Evolutionary conservation across 495 filamentous ascomycete species (phyloP), one percentile per base, ranked within the genome.

Genomic region (Cetradonia linearis): DNA sequence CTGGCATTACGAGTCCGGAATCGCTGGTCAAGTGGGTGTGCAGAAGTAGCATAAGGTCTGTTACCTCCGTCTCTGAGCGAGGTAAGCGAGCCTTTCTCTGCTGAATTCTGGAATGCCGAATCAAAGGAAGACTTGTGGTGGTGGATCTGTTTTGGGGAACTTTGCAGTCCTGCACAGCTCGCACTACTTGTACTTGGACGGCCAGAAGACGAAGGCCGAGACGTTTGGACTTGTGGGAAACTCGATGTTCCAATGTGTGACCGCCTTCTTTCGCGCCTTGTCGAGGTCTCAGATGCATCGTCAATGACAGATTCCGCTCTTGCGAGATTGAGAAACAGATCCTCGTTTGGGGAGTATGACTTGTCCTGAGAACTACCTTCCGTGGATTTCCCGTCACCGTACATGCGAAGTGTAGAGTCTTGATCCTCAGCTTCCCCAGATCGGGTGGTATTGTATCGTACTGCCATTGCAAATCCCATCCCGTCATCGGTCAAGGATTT

Each of bases 271-370:
- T 60, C 54, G 16, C 59, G 72, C 58, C 77, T 71, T 60, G 77
- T 76, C 31, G 76, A 74, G 16, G 75, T 72, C 25, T 71, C 73
- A n/a, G 72, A 63, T 34, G 71, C 73, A 52, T 79, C 73, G 58
- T 73, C 74, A 61, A 73, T 72, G 31, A 66, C 69, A 16, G 74
- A 78, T 62, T 83, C 81, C 2, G 77, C 70, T 59, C 76, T 76
- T 14, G 83, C 83, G 60, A 86, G 80, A 60, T 83, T 80, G 56
- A 86, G 67, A 66, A 86, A 86, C 27, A 86, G 68, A 70, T 86
- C 83, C 56, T 84, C 83, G 58, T 74, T 76, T 55, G 70, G 71
- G 10, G 70, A 69, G 28, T 70, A 68, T 38, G 60, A 47, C 28
- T 66, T 58, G 14, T 74, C 71, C 55, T 76, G 58, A 23, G 36